Evolutionary conservation across 345 rosid species (phyloP).

Genomic region (Stellera chamaejasme): DNA sequence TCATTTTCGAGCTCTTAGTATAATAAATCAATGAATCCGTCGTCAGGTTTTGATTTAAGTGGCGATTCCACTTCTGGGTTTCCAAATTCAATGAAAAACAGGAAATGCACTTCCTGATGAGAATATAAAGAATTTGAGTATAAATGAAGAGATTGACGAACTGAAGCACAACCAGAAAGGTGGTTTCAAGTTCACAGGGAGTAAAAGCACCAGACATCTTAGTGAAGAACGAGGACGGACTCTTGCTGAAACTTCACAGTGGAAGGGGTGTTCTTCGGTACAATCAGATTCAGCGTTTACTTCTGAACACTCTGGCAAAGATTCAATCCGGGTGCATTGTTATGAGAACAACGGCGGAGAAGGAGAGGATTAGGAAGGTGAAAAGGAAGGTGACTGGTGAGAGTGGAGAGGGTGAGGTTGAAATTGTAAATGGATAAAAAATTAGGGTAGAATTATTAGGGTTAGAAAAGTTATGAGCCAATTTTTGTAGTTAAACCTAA

Average conservation of each 20-base stretch:
- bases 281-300: constrained; percentile 19
- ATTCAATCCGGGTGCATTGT: too few relatives aligned
- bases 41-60: constrained; percentile 25
- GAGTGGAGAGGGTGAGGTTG: too few relatives aligned
- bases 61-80: constrained; percentile 39
- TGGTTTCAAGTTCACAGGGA: constrained; percentile 15
- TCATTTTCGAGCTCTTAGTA: constrained; percentile 7
- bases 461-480: too few relatives aligned
- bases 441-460: too few relatives aligned
- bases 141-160: constrained; percentile 21
- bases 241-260: constrained; percentile 36
- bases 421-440: too few relatives aligned
- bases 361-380: too few relatives aligned
- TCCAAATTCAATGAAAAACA: constrained; percentile 22
- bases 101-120: constrained; percentile 30
- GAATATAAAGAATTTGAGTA: constrained; percentile 38
- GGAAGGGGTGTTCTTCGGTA: constrained; percentile 21
- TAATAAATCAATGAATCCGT: constrained; percentile 32
- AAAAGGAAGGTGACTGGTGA: too few relatives aligned
- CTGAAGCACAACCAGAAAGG: constrained; percentile 12
- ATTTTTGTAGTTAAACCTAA: too few relatives aligned
- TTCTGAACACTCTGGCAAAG: constrained; percentile 16
- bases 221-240: constrained; percentile 35
- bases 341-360: too few relatives aligned
- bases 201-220: constrained; percentile 15